Base-by-base conservation (phyloP, 2,329 filamentous ascomycete genomes). In the Colletotrichum theobromicola region DNA sequence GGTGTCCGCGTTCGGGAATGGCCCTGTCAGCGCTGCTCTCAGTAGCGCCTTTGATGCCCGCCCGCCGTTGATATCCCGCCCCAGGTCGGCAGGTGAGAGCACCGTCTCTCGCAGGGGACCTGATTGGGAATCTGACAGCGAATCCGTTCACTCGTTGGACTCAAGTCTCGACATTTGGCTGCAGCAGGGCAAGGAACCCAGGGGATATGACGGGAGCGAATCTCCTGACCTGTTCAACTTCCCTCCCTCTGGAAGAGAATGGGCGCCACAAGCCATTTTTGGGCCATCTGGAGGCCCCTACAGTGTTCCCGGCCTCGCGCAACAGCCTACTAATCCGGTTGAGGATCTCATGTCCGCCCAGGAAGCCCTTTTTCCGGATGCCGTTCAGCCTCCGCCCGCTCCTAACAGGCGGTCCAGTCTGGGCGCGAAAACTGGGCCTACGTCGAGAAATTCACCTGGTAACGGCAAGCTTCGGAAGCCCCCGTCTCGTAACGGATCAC, bases 161-260 rank as follows among this genome's bases (percentile, higher is more conserved):
- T 90, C 88, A 2, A 89, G 86, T 74, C 84, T 89, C 7, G 90
- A 92, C 68, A 89, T 90, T 28, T 92, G 90, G 90, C 86, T 92
- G 82, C 86, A 77, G 53, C 76, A 77, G 34, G 74, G 74, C 86
- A 8, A 89, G 90, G 79, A 89, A 88, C 67, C 85, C 35, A 88
- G 88, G 61, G 79, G 79, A 9, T 21, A 30, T 4, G 70, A 34
- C 1, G 30, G 55, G 0, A 79, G 82, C 30, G 77, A 77, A 1
- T 90, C 89, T 5, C 89, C 89, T 0, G 90, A 91, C 71, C 82
- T 91, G 2, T 91, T 91, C 73, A 84, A 86, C 21, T 90, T 91
- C 72, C 89, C 89, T 0, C 81, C 81, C 1, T 82, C 79, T 8
- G 79, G 83, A 1, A 79, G 80, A 18, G 83, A 84, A 12, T 91